Evolutionary conservation across 192 early-diverging fungal species (phyloP).

Genomic region (Phycomyces blakesleeanus): DNA sequence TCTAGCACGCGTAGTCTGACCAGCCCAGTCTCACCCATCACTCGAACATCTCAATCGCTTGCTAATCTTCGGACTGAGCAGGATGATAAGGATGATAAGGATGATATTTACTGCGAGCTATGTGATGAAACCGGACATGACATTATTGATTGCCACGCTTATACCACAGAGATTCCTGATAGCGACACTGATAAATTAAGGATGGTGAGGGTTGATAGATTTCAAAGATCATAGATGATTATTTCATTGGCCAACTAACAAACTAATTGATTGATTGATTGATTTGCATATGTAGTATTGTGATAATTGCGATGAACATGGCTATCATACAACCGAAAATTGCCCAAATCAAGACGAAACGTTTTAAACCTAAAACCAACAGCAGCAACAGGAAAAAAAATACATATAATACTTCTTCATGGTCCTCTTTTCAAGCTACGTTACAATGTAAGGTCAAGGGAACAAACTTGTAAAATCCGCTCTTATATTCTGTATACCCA

Average conservation of each 20-base stretch:
- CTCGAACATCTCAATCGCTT: neutral
- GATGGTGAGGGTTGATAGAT: no score
- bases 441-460: neutral
- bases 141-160: slow-evolving; percentile 51
- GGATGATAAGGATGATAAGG: slow-evolving; percentile 26
- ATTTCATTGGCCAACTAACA: no score
- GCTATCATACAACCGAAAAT: slow-evolving; percentile 60
- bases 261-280: no score
- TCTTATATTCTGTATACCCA: no score
- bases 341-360: slow-evolving; percentile 73
- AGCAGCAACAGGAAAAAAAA: no score
- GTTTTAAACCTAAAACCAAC: slow-evolving; percentile 55
- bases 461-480: no score
- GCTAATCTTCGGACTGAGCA: neutral
- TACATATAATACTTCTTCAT: no score
- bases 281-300: no score
- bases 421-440: no score
- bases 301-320: slow-evolving; percentile 74
- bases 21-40: neutral
- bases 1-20: neutral
- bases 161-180: slow-evolving; percentile 24
- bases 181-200: neutral
- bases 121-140: slow-evolving; percentile 65
- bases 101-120: slow-evolving; percentile 56
- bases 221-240: no score